These are phyloP conservation scores for barrel medic (Medicago truncatula) DNA, from an alignment of 306 rosid species.

Conservation along the genomic window DNA sequence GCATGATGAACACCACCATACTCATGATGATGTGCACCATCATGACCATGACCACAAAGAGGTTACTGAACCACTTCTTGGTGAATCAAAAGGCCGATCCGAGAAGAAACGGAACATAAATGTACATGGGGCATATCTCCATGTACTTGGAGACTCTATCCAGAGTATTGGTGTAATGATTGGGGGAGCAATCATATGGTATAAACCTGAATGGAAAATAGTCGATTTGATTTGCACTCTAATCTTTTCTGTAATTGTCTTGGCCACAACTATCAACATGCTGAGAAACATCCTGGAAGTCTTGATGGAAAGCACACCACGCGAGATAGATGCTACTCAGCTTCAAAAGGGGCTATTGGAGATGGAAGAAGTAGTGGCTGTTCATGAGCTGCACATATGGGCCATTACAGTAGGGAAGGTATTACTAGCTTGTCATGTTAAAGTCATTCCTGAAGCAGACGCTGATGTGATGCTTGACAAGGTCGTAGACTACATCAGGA, in stretches of 20 bases:
- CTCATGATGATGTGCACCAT: slow-evolving; percentile 37
- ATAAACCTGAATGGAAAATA: slow-evolving; percentile 66
- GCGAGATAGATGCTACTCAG: slow-evolving; percentile 73
- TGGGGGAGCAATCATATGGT: slow-evolving; percentile 80
- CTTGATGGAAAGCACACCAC: slow-evolving; percentile 78
- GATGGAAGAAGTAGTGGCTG: slow-evolving; percentile 77
- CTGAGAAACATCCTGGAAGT: slow-evolving; percentile 73
- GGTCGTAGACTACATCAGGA: slow-evolving; percentile 64
- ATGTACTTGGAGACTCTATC: slow-evolving; percentile 75
- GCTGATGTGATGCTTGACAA: slow-evolving; percentile 72
- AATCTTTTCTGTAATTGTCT: slow-evolving; percentile 65
- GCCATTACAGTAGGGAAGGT: slow-evolving; percentile 83
- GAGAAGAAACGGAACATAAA: slow-evolving; percentile 65
- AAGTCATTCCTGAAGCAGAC: slow-evolving; percentile 69
- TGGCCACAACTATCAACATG: slow-evolving; percentile 75
- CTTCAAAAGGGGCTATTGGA: slow-evolving; percentile 65
- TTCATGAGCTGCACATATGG: slow-evolving; percentile 85
- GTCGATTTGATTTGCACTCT: slow-evolving; percentile 77
- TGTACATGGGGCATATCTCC: slow-evolving; percentile 79
- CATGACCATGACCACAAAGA: slow-evolving; percentile 43
- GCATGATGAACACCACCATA: slow-evolving; percentile 40
- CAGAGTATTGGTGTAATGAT: slow-evolving; percentile 86
- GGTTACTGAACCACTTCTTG: slow-evolving; percentile 50
- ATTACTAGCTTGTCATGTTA: slow-evolving; percentile 79
- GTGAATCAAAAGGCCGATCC: slow-evolving; percentile 38